A percentile compares a stretch with the other conserved stretches of the same genome.
These are phyloP conservation scores for Prunus mira DNA, from an alignment of 306 rosid species.

Conservation along the genomic window DNA sequence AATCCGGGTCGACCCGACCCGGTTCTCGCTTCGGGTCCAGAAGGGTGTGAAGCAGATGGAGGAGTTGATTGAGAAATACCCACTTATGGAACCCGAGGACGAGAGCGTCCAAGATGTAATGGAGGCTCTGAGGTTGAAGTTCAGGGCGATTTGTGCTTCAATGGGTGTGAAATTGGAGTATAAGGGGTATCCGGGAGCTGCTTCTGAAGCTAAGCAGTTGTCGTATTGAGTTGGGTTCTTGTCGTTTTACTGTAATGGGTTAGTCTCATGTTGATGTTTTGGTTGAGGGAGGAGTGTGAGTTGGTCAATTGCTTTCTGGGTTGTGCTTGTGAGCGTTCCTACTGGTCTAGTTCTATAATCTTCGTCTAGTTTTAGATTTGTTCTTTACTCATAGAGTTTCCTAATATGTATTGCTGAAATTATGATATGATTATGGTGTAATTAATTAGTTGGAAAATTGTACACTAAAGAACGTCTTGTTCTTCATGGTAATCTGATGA, in stretches of 20 bases:
- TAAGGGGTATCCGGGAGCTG: constrained; percentile 49
- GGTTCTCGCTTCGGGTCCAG: constrained; percentile 50
- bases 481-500: neutral
- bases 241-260: neutral
- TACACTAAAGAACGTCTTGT: neutral
- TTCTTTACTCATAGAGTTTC: too few relatives aligned
- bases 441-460: too few relatives aligned
- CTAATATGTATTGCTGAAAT: too few relatives aligned
- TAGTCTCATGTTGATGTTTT: neutral
- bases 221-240: constrained; percentile 36
- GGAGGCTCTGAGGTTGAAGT: constrained; percentile 70
- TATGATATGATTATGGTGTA: too few relatives aligned
- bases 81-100: constrained; percentile 66
- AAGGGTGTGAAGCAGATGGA: constrained; percentile 56
- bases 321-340: too few relatives aligned
- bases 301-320: neutral
- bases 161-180: constrained; percentile 69
- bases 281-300: neutral
- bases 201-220: constrained; percentile 34
- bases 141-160: constrained; percentile 57
- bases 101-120: constrained; percentile 55
- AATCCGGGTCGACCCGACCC: constrained; percentile 41
- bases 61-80: constrained; percentile 57
- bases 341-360: too few relatives aligned
- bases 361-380: too few relatives aligned